These are phyloP conservation scores for Endotrypanum monterogeii DNA, from an alignment of 208 protist species.

Conservation along the genomic window DNA sequence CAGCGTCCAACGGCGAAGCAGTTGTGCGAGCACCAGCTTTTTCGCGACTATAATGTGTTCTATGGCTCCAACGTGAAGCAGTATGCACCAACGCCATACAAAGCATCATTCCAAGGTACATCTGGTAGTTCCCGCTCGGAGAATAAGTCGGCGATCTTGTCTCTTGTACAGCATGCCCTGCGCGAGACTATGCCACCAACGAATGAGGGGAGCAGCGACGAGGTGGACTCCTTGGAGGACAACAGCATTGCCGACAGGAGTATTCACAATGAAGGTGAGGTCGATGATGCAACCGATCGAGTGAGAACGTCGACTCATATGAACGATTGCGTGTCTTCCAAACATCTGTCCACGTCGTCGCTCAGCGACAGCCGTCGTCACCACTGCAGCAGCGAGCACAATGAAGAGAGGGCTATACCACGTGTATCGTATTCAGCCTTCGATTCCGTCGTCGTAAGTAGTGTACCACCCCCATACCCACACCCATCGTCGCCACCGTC, in stretches of 20 bases:
- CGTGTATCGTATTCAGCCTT: background rate
- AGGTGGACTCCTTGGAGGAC: conserved; percentile 4
- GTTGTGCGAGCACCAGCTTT: conserved; percentile 73
- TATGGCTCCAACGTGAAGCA: conserved; percentile 76
- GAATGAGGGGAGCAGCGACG: conserved; percentile 39
- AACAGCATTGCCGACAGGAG: conserved; percentile 8
- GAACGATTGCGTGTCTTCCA: background rate
- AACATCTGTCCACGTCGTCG: background rate
- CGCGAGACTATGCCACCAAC: conserved; percentile 30
- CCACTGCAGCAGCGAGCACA: background rate
- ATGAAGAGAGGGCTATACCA: background rate
- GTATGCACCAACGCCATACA: conserved; percentile 45
- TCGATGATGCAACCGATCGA: conserved; percentile 8
- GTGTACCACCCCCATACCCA: background rate
- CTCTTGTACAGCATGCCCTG: conserved; percentile 40
- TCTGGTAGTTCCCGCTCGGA: conserved; percentile 40
- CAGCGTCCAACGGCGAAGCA: conserved; percentile 74
- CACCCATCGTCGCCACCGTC: no score
- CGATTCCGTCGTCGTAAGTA: background rate
- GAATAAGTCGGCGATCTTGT: conserved; percentile 63
- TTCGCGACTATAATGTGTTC: conserved; percentile 63
- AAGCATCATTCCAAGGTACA: conserved; percentile 34
- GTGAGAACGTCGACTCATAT: background rate
- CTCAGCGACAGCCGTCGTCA: conserved; percentile 1
- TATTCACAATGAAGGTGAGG: conserved; percentile 3